Evolutionary conservation across 2,329 filamentous ascomycete genomes (phyloP).

Genomic region (Stagonosporopsis vannaccii): DNA sequence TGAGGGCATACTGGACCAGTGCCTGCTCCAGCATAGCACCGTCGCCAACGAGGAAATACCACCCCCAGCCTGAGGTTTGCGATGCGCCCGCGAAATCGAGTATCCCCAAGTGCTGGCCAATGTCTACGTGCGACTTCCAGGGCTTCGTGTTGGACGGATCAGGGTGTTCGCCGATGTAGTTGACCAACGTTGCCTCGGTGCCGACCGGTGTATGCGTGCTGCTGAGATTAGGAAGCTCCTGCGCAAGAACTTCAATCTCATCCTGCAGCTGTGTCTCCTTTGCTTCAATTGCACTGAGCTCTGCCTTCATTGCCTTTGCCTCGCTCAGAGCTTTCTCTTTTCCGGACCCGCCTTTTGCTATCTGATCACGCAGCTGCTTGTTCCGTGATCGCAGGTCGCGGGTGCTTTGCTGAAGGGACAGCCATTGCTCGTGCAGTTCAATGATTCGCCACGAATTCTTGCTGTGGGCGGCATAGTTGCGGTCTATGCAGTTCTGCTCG

Average conservation of each 20-base stretch:
- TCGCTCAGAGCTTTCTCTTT: slow-evolving; percentile 67
- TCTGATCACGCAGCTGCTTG: slow-evolving; percentile 68
- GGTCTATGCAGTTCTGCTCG: slow-evolving; percentile 80
- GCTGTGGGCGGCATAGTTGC: slow-evolving; percentile 74
- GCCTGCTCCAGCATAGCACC: slow-evolving; percentile 95
- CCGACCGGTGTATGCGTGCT: slow-evolving; percentile 77
- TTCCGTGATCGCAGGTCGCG: slow-evolving; percentile 69
- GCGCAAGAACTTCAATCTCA: slow-evolving; percentile 77
- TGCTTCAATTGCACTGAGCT: slow-evolving; percentile 67
- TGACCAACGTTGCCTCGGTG: slow-evolving; percentile 68
- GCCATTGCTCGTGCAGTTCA: slow-evolving; percentile 56
- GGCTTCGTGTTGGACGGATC: slow-evolving; percentile 51
- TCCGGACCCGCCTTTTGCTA: slow-evolving; percentile 50
- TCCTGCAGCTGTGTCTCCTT: slow-evolving; percentile 65
- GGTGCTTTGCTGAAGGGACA: slow-evolving; percentile 63
- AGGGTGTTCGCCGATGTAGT: slow-evolving; percentile 79
- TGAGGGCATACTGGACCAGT: slow-evolving; percentile 83
- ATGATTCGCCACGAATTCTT: slow-evolving; percentile 62
- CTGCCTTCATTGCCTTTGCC: slow-evolving; percentile 69
- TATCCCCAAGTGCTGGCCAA: slow-evolving; percentile 85
- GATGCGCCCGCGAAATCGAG: slow-evolving; percentile 86
- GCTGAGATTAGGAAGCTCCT: slow-evolving; percentile 86
- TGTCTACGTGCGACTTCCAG: slow-evolving; percentile 81
- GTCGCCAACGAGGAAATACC: slow-evolving; percentile 95
- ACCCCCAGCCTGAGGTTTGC: slow-evolving; percentile 91